Conservation (phyloP, 352 stramenopile genomes). For the Pythium sukuiense region DNA sequence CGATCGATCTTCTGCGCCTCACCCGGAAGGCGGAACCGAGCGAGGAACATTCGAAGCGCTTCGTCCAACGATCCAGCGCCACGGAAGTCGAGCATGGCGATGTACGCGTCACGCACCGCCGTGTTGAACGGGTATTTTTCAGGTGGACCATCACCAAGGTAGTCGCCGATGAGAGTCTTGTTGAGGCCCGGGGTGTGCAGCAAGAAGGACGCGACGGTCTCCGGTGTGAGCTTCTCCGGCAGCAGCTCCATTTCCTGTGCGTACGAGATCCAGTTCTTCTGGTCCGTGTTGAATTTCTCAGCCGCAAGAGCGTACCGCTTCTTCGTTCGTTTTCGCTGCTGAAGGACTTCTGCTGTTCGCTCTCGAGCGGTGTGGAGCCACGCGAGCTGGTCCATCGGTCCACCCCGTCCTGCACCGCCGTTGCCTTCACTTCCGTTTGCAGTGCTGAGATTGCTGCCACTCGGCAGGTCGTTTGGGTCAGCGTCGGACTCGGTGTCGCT, state of each 20-base stretch:
- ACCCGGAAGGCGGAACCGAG: slow-evolving; percentile 95
- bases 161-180: slow-evolving; percentile 96
- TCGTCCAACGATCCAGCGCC: slow-evolving; percentile 86
- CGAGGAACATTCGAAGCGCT: slow-evolving; percentile 92
- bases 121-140: slow-evolving; percentile 97
- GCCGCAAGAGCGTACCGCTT: slow-evolving; percentile 89
- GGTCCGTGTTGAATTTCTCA: slow-evolving; percentile 94
- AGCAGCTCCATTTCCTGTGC: slow-evolving; percentile 86
- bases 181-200: slow-evolving; percentile 90
- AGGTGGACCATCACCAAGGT: slow-evolving; percentile 93
- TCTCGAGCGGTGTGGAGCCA: slow-evolving; percentile 86
- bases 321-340: slow-evolving; percentile 92
- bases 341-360: slow-evolving; percentile 84
- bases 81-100: slow-evolving; percentile 95
- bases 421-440: not conserved
- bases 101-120: slow-evolving; percentile 78
- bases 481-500: slow-evolving; percentile 79
- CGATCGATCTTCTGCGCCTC: slow-evolving; percentile 99
- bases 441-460: slow-evolving; percentile 22
- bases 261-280: slow-evolving; percentile 91
- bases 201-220: slow-evolving; percentile 92
- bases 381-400: slow-evolving; percentile 54
- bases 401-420: slow-evolving; percentile 1
- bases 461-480: slow-evolving; percentile 41
- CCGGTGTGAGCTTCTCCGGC: slow-evolving; percentile 79